Evolutionary conservation across 2,329 filamentous ascomycete genomes (phyloP).

Genomic region (Monosporascus sp.): DNA sequence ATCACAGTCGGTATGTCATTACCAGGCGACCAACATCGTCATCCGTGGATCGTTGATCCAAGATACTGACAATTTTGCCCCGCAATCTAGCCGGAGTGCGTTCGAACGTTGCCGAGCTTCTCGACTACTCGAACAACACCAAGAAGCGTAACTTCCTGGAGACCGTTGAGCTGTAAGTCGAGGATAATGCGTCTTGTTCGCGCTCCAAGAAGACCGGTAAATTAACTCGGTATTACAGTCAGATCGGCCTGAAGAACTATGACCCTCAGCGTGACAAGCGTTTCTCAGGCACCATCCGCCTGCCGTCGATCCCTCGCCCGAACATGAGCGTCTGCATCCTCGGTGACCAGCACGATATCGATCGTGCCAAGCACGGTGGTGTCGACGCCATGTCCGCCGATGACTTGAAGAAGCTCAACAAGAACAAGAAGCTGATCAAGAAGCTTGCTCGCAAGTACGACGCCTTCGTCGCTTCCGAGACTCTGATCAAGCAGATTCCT

Average conservation of each 20-base stretch:
- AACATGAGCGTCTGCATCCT: constrained; percentile 42
- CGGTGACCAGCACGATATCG: constrained; percentile 89
- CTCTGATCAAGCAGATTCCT: constrained; percentile 99
- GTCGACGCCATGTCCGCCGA: constrained; percentile 98
- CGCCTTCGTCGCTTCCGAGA: constrained; percentile 95
- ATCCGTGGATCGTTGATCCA: background rate
- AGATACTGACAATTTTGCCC: constrained; percentile 15
- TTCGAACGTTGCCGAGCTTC: constrained; percentile 75
- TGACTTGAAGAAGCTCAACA: constrained; percentile 99
- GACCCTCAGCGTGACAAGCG: constrained; percentile 99
- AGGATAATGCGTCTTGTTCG: too few relatives aligned
- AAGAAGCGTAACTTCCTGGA: constrained; percentile 99
- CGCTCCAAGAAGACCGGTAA: too few relatives aligned
- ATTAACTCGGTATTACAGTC: constrained; percentile 4
- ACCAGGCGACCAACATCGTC: background rate
- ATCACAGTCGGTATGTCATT: constrained; percentile 64
- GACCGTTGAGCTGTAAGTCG: constrained; percentile 64
- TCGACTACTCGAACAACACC: constrained; percentile 90
- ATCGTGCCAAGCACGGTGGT: constrained; percentile 98
- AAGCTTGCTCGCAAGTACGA: constrained; percentile 99
- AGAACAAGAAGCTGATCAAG: constrained; percentile 99
- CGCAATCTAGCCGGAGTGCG: constrained; percentile 34
- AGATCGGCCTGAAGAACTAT: constrained; percentile 98
- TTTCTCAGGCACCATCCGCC: constrained; percentile 99
- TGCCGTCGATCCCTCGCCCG: constrained; percentile 88